Base-by-base conservation (phyloP, 2,329 filamentous ascomycete species). In the Ramichloridium luteum region DNA sequence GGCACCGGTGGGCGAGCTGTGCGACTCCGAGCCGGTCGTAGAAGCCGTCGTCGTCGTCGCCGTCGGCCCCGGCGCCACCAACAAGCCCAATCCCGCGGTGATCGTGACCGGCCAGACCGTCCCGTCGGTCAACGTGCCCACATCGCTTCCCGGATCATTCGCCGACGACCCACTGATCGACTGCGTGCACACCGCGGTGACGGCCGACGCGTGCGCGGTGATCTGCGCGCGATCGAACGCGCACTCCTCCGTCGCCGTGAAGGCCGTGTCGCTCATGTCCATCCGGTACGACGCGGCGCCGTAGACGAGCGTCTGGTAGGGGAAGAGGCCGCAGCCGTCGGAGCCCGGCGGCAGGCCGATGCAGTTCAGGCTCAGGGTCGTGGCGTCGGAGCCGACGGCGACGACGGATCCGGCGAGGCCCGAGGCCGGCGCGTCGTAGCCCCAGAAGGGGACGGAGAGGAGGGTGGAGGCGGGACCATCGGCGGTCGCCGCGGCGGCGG, bases 261-360 rank as follows among this genome's bases (percentile, higher is more conserved):
- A n/a, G n/a, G n/a, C n/a, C n/a, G n/a, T n/a, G n/a, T n/a, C n/a
- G n/a, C n/a, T 34, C 34, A 43, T 41, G 23, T 35, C 25, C 40
- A 45, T 45, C 22, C 38, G 30, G 27, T 45, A 46, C 3, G 39
- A 45, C 9, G 32, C 39, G 5, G 44, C 36, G 3, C 44, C 42
- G 10, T 36, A 30, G 16, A 35, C 43, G 9, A 46, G 17, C 9
- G 40, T 41, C 25, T 45, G 41, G 3, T 15, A 23, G 12, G 42
- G 38, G 27, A 45, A 43, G 26, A 46, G 40, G 6, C 44, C 44
- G 36, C 44, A 46, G 16, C 45, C 44, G 28, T 39, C 41, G 9
- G 37, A 36, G 4, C 28, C 27, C 6, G 32, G 16, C 4, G 36
- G 32, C n/a, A n/a, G n/a, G n/a, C n/a, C n/a, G n/a, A n/a, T n/a